Evolutionary conservation across 2,329 filamentous ascomycete species (phyloP).

Genomic region (Botrytis pseudocinerea): DNA sequence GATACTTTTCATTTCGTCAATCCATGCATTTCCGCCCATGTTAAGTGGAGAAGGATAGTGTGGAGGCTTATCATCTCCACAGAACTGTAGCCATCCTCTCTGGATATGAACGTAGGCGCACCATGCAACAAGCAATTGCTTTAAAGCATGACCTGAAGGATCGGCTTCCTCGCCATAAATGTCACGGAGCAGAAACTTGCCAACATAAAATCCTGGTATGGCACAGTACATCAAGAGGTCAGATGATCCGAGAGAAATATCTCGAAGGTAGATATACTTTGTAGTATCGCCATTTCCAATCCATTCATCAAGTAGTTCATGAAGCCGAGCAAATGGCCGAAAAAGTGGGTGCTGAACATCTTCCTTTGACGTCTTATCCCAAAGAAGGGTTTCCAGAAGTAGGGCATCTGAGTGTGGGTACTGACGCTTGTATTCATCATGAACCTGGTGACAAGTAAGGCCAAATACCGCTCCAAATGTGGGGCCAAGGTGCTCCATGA

Average conservation of each 20-base stretch:
- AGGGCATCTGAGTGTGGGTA: background rate
- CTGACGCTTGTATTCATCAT: background rate
- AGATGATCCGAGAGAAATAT: background rate
- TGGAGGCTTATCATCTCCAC: background rate
- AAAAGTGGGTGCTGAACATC: background rate
- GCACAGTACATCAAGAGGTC: background rate
- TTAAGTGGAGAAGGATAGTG: background rate
- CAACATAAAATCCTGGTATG: background rate
- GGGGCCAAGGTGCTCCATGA: background rate
- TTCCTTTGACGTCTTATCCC: background rate
- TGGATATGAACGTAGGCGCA: background rate
- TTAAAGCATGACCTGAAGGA: background rate
- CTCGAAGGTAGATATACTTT: background rate
- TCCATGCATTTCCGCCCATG: background rate
- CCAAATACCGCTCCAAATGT: background rate
- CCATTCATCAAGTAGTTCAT: background rate
- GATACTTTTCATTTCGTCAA: background rate
- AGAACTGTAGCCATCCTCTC: background rate
- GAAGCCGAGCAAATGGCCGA: background rate
- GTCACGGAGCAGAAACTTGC: background rate
- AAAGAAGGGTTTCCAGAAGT: background rate
- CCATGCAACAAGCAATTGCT: background rate
- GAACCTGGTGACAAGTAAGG: background rate
- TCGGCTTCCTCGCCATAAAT: background rate
- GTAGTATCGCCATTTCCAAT: background rate